Evolutionary conservation across 768 basidiomycete species (phyloP), one percentile per base, ranked within the genome.

Genomic region (Leccinum subgranulosum): DNA sequence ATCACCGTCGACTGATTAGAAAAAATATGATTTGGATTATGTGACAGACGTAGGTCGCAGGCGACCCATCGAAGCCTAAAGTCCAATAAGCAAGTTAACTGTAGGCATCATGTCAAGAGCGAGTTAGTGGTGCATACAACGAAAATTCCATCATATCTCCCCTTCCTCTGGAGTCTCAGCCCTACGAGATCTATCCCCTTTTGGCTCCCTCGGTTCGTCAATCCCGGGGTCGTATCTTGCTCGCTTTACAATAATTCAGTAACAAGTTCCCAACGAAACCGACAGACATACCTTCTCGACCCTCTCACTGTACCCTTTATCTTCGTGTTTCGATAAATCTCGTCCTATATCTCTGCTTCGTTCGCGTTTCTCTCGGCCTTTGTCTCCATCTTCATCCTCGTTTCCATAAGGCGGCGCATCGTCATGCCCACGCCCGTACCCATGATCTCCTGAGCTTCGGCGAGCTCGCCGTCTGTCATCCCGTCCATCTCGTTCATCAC

Each of bases 121-220:
- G 39, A 31, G 19, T 49, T 28, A 45, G 55, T 33, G 19, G 48
- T 54, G 58, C 57, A 57, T 58, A 64, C 62, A 12, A 54, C 48
- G 36, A 49, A 47, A 36, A 39, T 48, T 29, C n/a, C 49, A 60
- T 80, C 65, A 92, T 64, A 94, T 94, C 69, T 93, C 91, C 25
- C 91, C 91, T 70, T 94, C 91, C 75, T 94, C 92, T 3, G 91
- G 92, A 46, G 86, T 90, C 68, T 92, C 91, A 39, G 78, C 89
- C 49, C 88, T 67, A 27, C 59, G 79, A 14, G 73, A 74, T 56
- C 68, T 68, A 39, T 73, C 64, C 12, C 75, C 74, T 27, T 66
- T 73, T 59, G 75, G 79, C 46, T 78, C 78, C 60, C 75, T 80
- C 21, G 75, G 67, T 14, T 80, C 79, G 69, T 49, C 77, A 69